phyloP scores from a whole-genome alignment of 176 grass and related monocot genomes.

The Coix lacrymajobi region DNA sequence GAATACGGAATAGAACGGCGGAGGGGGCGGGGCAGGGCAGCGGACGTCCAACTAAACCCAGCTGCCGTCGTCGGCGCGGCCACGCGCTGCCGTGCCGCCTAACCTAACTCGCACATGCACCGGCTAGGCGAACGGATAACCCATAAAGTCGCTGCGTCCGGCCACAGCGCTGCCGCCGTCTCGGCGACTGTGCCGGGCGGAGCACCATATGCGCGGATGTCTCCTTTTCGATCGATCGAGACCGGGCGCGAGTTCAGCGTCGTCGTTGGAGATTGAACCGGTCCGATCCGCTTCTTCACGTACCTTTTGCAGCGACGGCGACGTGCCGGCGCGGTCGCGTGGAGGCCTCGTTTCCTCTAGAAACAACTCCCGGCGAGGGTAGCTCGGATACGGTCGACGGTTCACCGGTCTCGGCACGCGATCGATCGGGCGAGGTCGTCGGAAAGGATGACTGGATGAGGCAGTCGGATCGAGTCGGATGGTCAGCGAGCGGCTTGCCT shows the following conservation, averaged over 20 bases:
- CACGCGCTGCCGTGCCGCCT: background rate
- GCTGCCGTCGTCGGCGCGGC: background rate
- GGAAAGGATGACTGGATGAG: background rate
- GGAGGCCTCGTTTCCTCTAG: background rate
- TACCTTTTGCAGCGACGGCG: conserved; percentile 22
- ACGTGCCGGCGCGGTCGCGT: conserved; percentile 8
- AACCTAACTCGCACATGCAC: background rate
- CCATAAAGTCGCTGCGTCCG: background rate
- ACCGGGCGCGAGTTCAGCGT: background rate
- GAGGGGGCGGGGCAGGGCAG: background rate
- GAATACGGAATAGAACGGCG: background rate
- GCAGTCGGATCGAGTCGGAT: background rate
- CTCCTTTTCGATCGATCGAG: conserved; percentile 1
- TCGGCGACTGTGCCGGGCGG: background rate
- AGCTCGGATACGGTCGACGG: conserved; percentile 22
- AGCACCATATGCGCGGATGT: background rate
- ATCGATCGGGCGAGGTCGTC: background rate
- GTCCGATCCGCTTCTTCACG: background rate
- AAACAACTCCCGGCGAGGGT: conserved; percentile 5
- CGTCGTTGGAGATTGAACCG: background rate
- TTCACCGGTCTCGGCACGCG: conserved; percentile 15
- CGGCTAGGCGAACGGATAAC: background rate
- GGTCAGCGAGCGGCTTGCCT: conserved; percentile 8
- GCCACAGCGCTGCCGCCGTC: background rate
- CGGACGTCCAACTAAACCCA: background rate